Base-by-base conservation (phyloP, 176 grass and related monocot genomes). In the Pontederia paniculata region DNA sequence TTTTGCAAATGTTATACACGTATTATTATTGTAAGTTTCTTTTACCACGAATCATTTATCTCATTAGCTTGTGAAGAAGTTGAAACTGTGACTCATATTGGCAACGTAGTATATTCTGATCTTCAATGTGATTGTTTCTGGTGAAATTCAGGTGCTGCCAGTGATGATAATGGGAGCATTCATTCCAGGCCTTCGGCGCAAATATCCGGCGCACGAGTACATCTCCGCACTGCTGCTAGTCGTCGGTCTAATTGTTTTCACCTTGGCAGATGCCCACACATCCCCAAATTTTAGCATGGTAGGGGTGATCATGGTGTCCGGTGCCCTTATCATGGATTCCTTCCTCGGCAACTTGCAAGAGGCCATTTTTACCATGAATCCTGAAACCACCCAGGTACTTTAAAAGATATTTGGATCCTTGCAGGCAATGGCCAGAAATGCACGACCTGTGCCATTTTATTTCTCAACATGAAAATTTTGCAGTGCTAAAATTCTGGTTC, bases 151-250 rank as follows among this genome's bases (percentile, higher is more conserved):
- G 85, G 82, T 96, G 51, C 57, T 89, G 23, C 91, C 91, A 0
- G 91, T 96, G 60, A 96, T 96, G 91, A 23, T 96, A 59, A 96
- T 89, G 86, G 91, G 91, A 1, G 77, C 91, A 22, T 96, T 96
- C 25, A 96, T 96, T 74, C 91, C 91, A 0, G 91, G 86, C 19
- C 66, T 96, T 62, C 75, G 82, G 51, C 80, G 91, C 28, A 89
- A 87, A 42, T 96, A 96, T 63, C 79, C 82, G 0, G 19, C 65
- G 45, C 91, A 89, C 4, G 91, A 96, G 58, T 96, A 96, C 10
- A 52, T 79, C 0, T 89, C 91, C 0, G 91, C 91, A 3, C 19
- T 96, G 62, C 76, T 96, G 66, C 80, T 96, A 14, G 91, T 89
- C 10, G 44, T 79, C 0, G 91, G 91, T 6, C 85, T 96, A 52